Conservation (phyloP, 2,329 filamentous ascomycete genomes). For the Stachybotrys echinatus region DNA sequence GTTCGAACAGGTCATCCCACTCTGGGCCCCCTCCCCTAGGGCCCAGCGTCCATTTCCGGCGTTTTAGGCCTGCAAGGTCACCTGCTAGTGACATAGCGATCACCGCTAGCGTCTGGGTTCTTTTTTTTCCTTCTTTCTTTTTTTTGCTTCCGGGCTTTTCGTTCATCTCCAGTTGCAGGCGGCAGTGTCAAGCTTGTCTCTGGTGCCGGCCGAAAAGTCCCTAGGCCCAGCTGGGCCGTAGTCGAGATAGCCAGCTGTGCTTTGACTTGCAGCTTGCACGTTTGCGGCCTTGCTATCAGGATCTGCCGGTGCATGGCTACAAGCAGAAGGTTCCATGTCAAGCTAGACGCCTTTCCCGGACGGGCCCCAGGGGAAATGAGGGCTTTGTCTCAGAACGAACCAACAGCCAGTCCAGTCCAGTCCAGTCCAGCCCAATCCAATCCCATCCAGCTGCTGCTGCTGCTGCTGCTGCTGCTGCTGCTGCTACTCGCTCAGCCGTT, state of each 20-base stretch:
- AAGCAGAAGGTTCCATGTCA: background rate
- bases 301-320: background rate
- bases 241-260: background rate
- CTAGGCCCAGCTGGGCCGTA: too few species aligned
- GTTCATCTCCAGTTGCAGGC: too few species aligned
- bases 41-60: background rate
- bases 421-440: too few species aligned
- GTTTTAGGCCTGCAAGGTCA: background rate
- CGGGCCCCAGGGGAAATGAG: too few species aligned
- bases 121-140: slow-evolving; percentile 4
- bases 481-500: too few species aligned
- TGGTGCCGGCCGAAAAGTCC: too few species aligned
- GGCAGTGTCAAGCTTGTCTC: too few species aligned
- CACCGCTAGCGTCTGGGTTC: background rate
- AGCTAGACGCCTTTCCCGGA: too few species aligned
- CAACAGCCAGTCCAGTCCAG: background rate
- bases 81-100: background rate
- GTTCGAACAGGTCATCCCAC: too few species aligned
- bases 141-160: background rate
- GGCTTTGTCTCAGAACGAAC: background rate
- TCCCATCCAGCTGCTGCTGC: too few species aligned
- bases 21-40: too few species aligned
- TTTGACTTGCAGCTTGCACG: background rate
- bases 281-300: background rate
- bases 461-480: too few species aligned